Percentiles rank a stretch among this genome's conserved stretches.
phyloP scores from a whole-genome alignment of 495 filamentous ascomycete species.

The Aspergillus cristatus region DNA sequence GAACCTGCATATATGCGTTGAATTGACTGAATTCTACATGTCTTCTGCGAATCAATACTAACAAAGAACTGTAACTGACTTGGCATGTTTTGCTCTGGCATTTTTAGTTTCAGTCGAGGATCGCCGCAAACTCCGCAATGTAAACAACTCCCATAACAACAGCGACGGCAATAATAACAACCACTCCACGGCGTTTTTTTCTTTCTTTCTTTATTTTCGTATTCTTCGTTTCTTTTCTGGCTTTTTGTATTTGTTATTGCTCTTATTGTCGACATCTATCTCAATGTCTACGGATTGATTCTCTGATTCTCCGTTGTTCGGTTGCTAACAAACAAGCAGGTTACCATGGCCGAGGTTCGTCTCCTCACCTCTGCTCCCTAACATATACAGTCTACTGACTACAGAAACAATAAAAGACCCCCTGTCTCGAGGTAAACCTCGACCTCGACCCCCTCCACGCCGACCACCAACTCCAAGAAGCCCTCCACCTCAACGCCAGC shows the following conservation, averaged over 20 bases:
- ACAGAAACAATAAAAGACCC: neutral
- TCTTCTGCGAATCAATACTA: too few species aligned
- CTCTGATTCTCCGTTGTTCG: neutral
- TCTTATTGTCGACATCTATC: neutral
- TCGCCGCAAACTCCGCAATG: too few species aligned
- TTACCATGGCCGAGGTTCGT: too few species aligned
- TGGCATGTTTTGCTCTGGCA: too few species aligned
- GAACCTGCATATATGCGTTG: too few species aligned
- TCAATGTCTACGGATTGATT: too few species aligned
- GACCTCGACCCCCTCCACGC: slow-evolving; percentile 10
- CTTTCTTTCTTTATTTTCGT: slow-evolving; percentile 1
- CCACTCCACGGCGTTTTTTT: neutral
- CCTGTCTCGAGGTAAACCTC: slow-evolving; percentile 4
- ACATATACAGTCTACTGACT: neutral
- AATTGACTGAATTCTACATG: too few species aligned
- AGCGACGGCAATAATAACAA: slow-evolving; percentile 2
- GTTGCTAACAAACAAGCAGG: too few species aligned
- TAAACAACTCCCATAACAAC: slow-evolving; percentile 7
- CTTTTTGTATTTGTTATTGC: neutral
- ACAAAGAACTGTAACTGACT: too few species aligned
- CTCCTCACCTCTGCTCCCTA: neutral
- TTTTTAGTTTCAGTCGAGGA: too few species aligned
- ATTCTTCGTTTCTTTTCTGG: neutral
- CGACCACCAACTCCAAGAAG: slow-evolving; percentile 14
- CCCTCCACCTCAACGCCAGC: slow-evolving; percentile 12